Conservation (phyloP, 257 asterid species). For the Jacaranda mimosifolia region DNA sequence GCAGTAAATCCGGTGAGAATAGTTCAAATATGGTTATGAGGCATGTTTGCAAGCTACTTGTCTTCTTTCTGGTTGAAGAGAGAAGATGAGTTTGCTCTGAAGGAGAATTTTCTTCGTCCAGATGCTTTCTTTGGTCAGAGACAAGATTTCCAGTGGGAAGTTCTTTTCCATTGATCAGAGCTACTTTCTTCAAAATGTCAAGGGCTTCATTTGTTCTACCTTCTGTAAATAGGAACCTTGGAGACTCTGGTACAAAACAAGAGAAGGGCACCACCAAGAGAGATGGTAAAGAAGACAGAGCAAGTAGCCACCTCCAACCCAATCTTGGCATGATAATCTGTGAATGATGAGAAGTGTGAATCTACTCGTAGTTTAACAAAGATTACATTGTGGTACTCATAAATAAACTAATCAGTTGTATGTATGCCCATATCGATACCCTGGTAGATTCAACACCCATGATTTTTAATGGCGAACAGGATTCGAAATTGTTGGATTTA, state of each 20-base stretch:
- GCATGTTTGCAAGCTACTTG: not conserved
- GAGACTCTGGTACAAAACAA: slow-evolving; percentile 43
- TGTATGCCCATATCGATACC: too few relatives aligned
- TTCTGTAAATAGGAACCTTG: slow-evolving; percentile 42
- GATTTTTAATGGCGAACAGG: too few relatives aligned
- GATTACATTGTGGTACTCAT: too few relatives aligned
- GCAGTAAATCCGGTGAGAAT: slow-evolving; percentile 32
- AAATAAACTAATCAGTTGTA: too few relatives aligned
- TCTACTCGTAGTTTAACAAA: too few relatives aligned
- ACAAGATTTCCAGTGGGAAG: slow-evolving; percentile 38
- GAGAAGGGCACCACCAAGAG: slow-evolving; percentile 33
- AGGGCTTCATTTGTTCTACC: slow-evolving; percentile 40
- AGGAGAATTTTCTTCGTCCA: slow-evolving; percentile 30
- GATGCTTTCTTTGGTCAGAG: slow-evolving; percentile 24
- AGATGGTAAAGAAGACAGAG: slow-evolving; percentile 43
- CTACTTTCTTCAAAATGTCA: slow-evolving; percentile 38
- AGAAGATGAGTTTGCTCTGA: slow-evolving; percentile 20
- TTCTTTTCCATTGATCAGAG: slow-evolving; percentile 33
- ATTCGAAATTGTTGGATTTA: too few relatives aligned
- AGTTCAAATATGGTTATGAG: slow-evolving; percentile 12
- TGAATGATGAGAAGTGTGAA: not conserved
- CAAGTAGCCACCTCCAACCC: slow-evolving; percentile 59
- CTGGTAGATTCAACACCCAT: too few relatives aligned
- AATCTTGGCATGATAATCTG: slow-evolving; percentile 51
- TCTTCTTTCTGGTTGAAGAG: slow-evolving; percentile 9